phyloP scores from a whole-genome alignment of 371 early-diverging fungal species.

The Mucor piriformis region DNA sequence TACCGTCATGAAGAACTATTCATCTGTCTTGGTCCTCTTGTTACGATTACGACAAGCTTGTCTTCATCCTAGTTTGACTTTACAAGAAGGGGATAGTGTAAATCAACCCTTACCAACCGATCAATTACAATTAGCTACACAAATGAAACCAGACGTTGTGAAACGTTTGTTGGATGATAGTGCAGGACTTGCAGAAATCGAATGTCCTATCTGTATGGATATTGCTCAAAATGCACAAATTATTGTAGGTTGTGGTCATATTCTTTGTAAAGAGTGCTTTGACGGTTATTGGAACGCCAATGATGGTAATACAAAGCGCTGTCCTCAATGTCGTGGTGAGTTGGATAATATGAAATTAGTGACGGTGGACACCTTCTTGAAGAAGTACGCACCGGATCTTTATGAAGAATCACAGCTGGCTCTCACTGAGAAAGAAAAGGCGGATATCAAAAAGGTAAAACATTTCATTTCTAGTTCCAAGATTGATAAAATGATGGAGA shows the following conservation, averaged over 20 bases:
- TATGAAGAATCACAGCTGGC: neutral
- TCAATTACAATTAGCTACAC: conserved; percentile 10
- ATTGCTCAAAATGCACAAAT: conserved; percentile 38
- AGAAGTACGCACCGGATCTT: conserved; percentile 31
- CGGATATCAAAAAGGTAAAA: conserved; percentile 1
- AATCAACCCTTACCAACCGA: conserved; percentile 2
- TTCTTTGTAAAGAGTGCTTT: conserved; percentile 50
- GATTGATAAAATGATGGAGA: conserved; percentile 55
- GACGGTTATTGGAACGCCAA: conserved; percentile 30
- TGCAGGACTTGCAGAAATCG: conserved; percentile 18
- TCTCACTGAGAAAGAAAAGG: conserved; percentile 10
- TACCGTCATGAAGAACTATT: conserved; percentile 63
- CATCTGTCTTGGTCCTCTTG: conserved; percentile 48
- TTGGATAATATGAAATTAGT: conserved; percentile 20
- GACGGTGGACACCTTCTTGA: conserved; percentile 30
- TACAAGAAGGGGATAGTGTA: conserved; percentile 15
- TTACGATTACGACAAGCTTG: conserved; percentile 46
- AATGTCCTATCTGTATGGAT: conserved; percentile 57
- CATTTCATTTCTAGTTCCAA: conserved; percentile 44
- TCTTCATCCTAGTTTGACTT: conserved; percentile 43
- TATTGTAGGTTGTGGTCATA: conserved; percentile 43
- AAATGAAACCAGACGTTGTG: conserved; percentile 28
- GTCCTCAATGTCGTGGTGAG: conserved; percentile 49
- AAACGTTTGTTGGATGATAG: conserved; percentile 26
- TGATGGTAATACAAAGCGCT: conserved; percentile 25